These are phyloP conservation scores for Fusarium siculi DNA, from an alignment of 2,329 filamentous ascomycete species.

Conservation along the genomic window DNA sequence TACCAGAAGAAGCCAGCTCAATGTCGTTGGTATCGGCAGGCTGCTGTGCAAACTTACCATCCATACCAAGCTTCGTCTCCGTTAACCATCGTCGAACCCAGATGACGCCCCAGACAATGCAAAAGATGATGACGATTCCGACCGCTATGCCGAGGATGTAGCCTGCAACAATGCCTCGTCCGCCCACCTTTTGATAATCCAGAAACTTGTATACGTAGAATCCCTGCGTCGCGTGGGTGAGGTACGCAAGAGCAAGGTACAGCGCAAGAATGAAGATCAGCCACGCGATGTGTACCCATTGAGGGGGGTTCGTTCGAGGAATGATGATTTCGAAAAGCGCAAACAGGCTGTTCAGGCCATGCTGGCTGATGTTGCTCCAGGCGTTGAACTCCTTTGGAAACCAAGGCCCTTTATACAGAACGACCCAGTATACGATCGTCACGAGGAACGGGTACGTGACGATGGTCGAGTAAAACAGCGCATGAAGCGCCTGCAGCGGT, in stretches of 20 bases:
- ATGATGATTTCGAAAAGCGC: constrained; percentile 80
- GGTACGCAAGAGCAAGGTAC: constrained; percentile 79
- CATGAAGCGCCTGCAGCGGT: constrained; percentile 71
- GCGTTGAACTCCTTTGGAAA: constrained; percentile 61
- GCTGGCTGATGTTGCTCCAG: constrained; percentile 77
- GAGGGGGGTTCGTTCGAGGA: constrained; percentile 69
- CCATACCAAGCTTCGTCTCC: constrained; percentile 57
- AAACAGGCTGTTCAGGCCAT: constrained; percentile 78
- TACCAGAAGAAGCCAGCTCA: constrained; percentile 43
- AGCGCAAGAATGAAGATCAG: constrained; percentile 75
- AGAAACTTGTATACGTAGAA: constrained; percentile 85
- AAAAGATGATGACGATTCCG: constrained; percentile 64
- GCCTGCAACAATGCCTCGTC: constrained; percentile 63
- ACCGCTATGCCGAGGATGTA: constrained; percentile 71
- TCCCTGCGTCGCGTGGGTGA: constrained; percentile 74
- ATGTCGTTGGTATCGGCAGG: constrained; percentile 35
- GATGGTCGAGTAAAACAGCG: constrained; percentile 71
- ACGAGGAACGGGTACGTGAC: constrained; percentile 75
- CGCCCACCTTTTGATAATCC: constrained; percentile 66
- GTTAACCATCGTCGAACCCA: constrained; percentile 62
- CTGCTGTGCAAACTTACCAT: constrained; percentile 54
- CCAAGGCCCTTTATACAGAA: constrained; percentile 66
- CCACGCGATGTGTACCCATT: constrained; percentile 72
- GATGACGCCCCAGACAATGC: constrained; percentile 61
- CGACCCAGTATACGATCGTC: constrained; percentile 75